Conservation (phyloP, 2,329 filamentous ascomycete species). For the Monosporascus sp. region DNA sequence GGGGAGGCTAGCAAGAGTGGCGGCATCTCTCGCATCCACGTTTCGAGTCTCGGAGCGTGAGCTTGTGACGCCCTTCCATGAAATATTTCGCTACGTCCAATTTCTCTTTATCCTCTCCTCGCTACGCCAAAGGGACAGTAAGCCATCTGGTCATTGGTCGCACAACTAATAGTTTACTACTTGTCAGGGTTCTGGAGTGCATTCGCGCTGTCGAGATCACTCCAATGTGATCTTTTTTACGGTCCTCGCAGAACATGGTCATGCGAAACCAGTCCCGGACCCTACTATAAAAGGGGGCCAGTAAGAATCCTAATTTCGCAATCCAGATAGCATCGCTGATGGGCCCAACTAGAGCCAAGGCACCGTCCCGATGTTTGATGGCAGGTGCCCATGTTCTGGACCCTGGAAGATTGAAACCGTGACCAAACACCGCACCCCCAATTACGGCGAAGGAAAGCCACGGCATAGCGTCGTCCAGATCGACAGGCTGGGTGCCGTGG, state of each 20-base stretch:
- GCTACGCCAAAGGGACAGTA: conserved; percentile 2
- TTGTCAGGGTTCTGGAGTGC: neutral
- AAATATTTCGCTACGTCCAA: conserved; percentile 12
- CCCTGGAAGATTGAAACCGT: conserved; percentile 10
- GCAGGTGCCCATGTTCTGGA: conserved; percentile 6
- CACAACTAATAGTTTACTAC: neutral
- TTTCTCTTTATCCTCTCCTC: conserved; percentile 7
- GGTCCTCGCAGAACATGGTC: conserved; percentile 13
- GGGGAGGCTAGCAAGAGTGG: conserved; percentile 4
- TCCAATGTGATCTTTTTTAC: conserved; percentile 7
- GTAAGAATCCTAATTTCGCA: conserved; percentile 11
- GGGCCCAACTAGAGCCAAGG: conserved; percentile 11
- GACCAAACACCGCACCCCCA: conserved; percentile 13
- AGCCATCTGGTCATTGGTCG: neutral
- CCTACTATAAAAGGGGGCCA: conserved; percentile 7
- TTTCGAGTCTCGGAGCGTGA: conserved; percentile 5
- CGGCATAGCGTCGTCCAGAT: conserved; percentile 13
- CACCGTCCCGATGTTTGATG: conserved; percentile 11
- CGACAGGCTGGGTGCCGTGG: conserved; percentile 3
- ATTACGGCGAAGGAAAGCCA: conserved; percentile 16
- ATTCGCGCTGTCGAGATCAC: neutral
- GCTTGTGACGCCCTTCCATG: conserved; percentile 12
- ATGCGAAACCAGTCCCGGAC: conserved; percentile 13
- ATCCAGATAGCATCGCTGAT: conserved; percentile 13
- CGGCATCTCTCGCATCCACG: conserved; percentile 6